These are phyloP conservation scores for Parmelia sp. DNA, from an alignment of 495 filamentous ascomycete genomes.

Conservation along the genomic window DNA sequence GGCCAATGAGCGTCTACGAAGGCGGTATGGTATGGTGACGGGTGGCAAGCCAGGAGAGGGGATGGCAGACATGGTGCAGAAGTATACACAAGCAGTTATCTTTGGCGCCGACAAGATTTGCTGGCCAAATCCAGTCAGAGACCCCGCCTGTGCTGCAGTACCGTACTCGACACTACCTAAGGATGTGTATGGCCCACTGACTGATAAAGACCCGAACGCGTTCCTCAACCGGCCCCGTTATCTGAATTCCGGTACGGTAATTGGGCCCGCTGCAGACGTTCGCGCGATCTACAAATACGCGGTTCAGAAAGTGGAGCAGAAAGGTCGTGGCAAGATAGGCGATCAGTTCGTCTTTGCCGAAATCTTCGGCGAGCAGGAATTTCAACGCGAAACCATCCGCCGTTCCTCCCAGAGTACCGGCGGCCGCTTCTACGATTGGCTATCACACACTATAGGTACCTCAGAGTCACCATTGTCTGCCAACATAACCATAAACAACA, in stretches of 20 bases:
- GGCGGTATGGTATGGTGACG: slow-evolving; percentile 42
- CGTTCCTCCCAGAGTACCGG: slow-evolving; percentile 30
- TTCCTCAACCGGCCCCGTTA: slow-evolving; percentile 45
- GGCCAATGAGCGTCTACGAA: slow-evolving; percentile 42
- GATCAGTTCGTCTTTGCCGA: slow-evolving; percentile 50
- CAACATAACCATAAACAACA: slow-evolving; percentile 41
- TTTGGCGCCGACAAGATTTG: slow-evolving; percentile 58
- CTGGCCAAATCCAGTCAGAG: slow-evolving; percentile 37
- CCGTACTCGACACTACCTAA: slow-evolving; percentile 51
- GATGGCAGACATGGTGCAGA: slow-evolving; percentile 35
- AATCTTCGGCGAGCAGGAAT: slow-evolving; percentile 56
- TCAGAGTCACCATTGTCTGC: slow-evolving; percentile 35
- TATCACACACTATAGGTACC: slow-evolving; percentile 40
- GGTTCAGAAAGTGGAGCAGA: slow-evolving; percentile 38
- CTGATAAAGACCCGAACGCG: slow-evolving; percentile 43
- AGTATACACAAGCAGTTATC: slow-evolving; percentile 51
- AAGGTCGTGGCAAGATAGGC: slow-evolving; percentile 31
- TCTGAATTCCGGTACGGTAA: slow-evolving; percentile 46
- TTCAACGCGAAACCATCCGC: slow-evolving; percentile 47
- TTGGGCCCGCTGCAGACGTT: slow-evolving; percentile 48
- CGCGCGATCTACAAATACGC: slow-evolving; percentile 46
- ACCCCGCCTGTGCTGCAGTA: slow-evolving; percentile 48
- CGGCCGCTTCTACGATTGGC: slow-evolving; percentile 40
- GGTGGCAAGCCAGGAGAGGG: slow-evolving; percentile 32
- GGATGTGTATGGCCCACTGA: slow-evolving; percentile 52